These are phyloP conservation scores for Eremomyces bilateralis DNA, from an alignment of 495 filamentous ascomycete genomes.

Conservation along the genomic window DNA sequence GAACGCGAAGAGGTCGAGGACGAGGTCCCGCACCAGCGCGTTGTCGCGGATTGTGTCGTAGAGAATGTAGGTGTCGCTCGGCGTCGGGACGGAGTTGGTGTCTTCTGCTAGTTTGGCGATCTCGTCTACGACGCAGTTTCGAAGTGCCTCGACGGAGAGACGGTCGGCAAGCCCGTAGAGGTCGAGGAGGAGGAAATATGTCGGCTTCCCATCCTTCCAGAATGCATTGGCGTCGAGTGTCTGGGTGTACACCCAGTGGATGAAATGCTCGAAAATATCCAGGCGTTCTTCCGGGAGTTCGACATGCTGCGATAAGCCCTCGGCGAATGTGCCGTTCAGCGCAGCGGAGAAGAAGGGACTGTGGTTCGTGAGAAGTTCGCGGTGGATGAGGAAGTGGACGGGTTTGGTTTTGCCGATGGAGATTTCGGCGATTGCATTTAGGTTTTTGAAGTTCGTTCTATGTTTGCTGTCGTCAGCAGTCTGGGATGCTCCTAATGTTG, in stretches of 20 bases:
- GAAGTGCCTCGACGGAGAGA: constrained; percentile 18
- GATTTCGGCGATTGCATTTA: constrained; percentile 15
- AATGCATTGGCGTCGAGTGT: constrained; percentile 6
- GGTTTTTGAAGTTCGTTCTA: constrained; percentile 7
- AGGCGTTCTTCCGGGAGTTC: constrained; percentile 19
- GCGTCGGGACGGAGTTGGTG: constrained; percentile 25
- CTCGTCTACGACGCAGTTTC: constrained; percentile 20
- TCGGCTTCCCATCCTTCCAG: constrained; percentile 17
- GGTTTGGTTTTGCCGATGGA: constrained; percentile 13
- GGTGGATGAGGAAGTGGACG: constrained; percentile 22
- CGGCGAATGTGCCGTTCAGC: constrained; percentile 24
- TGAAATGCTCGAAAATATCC: constrained; percentile 23
- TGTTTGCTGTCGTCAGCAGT: background rate
- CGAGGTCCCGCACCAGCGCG: constrained; percentile 16
- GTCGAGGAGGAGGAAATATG: constrained; percentile 26
- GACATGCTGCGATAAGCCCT: constrained; percentile 20
- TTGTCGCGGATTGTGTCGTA: constrained; percentile 15
- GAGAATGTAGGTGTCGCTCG: constrained; percentile 23
- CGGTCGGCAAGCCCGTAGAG: constrained; percentile 25
- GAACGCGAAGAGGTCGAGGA: constrained; percentile 27
- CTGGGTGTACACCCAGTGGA: constrained; percentile 25
- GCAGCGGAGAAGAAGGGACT: constrained; percentile 29
- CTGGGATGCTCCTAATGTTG: no score
- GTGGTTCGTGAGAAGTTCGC: constrained; percentile 19
- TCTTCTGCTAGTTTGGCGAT: constrained; percentile 21